These are phyloP conservation scores for Penicillium macrosclerotiorum DNA, from an alignment of 495 filamentous ascomycete species.

Conservation along the genomic window DNA sequence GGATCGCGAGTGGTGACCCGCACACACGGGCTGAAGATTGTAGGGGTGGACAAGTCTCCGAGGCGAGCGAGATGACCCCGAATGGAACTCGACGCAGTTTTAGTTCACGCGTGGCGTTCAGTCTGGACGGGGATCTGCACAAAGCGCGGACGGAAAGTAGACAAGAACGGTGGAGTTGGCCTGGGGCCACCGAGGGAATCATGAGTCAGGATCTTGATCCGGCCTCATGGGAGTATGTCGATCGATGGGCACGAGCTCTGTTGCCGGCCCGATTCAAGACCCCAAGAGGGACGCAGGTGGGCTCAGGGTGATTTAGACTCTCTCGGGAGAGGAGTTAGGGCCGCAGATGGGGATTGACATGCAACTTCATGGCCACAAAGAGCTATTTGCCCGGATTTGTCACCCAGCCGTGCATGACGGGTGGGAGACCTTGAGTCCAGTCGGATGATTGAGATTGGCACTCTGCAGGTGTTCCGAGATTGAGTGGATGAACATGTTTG, in stretches of 20 bases:
- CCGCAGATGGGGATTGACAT: conserved; percentile 1
- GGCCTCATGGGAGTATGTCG: conserved; percentile 3
- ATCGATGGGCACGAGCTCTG: conserved; percentile 12
- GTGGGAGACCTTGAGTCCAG: conserved; percentile 8
- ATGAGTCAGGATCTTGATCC: conserved; percentile 14
- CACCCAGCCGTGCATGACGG: conserved; percentile 11
- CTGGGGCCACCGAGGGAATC: conserved; percentile 12
- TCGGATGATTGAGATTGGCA: conserved; percentile 18
- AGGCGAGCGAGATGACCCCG: neutral
- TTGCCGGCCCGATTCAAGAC: neutral
- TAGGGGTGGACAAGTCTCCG: neutral
- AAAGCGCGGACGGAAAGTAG: conserved; percentile 13
- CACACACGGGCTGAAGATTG: conserved; percentile 19
- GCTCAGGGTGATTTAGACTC: too few species aligned
- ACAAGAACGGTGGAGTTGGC: conserved; percentile 24
- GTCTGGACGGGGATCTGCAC: conserved; percentile 19
- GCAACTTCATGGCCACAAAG: neutral
- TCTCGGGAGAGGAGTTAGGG: neutral
- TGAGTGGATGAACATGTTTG: conserved; percentile 4
- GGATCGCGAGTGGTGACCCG: conserved; percentile 12
- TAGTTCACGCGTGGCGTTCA: conserved; percentile 11
- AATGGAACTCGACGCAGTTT: conserved; percentile 7
- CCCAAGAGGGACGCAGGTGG: conserved; percentile 13
- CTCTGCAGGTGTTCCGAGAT: conserved; percentile 17
- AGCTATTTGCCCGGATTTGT: neutral